Evolutionary conservation across 2,329 filamentous ascomycete species (phyloP).

Genomic region (Tolypocladium inflatum): DNA sequence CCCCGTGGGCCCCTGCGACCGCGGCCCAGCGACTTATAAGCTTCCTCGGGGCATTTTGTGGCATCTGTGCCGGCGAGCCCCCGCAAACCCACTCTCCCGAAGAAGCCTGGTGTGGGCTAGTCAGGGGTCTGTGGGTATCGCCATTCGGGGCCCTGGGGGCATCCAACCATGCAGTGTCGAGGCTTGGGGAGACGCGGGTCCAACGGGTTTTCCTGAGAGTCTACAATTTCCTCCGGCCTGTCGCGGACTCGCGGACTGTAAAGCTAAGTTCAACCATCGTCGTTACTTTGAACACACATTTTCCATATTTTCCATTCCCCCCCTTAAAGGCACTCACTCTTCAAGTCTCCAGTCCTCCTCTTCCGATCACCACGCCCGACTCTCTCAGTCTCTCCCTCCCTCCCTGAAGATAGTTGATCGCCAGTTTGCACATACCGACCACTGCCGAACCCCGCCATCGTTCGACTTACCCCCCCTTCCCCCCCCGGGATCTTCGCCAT

Average conservation of each 20-base stretch:
- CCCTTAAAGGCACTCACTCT: not conserved
- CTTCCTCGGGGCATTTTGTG: not conserved
- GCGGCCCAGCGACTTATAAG: not conserved
- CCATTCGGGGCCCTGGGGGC: not conserved
- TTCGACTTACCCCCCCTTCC: too few relatives aligned
- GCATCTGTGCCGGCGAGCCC: not conserved
- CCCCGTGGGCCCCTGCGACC: not conserved
- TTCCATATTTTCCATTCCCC: too few relatives aligned
- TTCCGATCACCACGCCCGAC: not conserved
- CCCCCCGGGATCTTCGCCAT: slow-evolving; percentile 8
- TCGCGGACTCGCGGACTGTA: not conserved
- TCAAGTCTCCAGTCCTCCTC: not conserved
- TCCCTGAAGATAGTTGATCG: not conserved
- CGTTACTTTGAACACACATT: not conserved
- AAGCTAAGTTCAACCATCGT: not conserved
- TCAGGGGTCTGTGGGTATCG: slow-evolving; percentile 3
- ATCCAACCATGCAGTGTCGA: not conserved
- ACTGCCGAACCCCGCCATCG: not conserved
- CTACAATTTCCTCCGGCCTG: not conserved
- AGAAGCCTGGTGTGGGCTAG: not conserved
- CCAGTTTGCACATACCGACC: not conserved
- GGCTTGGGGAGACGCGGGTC: not conserved
- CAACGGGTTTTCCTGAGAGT: not conserved
- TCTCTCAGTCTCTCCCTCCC: not conserved
- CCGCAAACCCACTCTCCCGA: not conserved